A percentile compares a stretch with the other conserved stretches of the same genome.
phyloP scores from a whole-genome alignment of 75 land plant species.

The Sequoia sempervirens region DNA sequence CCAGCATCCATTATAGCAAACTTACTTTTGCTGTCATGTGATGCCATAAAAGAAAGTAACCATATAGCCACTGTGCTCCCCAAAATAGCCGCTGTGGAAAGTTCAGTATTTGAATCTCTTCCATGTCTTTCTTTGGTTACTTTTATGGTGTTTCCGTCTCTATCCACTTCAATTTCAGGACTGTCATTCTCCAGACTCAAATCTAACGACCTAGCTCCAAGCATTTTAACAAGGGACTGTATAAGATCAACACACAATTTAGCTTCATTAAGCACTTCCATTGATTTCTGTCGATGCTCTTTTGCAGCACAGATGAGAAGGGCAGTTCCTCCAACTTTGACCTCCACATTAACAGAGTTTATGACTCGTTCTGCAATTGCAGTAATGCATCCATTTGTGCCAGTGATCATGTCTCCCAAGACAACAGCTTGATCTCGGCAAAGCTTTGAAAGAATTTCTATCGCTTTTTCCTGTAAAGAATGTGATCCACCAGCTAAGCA shows the following conservation, averaged over 20 bases:
- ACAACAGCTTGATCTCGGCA: slow-evolving; percentile 72
- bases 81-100: slow-evolving; percentile 40
- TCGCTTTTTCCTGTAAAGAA: slow-evolving; percentile 80
- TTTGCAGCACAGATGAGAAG: slow-evolving; percentile 84
- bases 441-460: slow-evolving; percentile 81
- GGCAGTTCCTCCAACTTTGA: slow-evolving; percentile 82
- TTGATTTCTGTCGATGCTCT: slow-evolving; percentile 58
- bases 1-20: slow-evolving; percentile 77
- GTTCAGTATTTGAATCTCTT: slow-evolving; percentile 31
- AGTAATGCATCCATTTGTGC: slow-evolving; percentile 59
- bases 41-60: slow-evolving; percentile 76
- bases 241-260: slow-evolving; percentile 42
- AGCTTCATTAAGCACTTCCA: slow-evolving; percentile 66
- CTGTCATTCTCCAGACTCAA: slow-evolving; percentile 6
- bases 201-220: slow-evolving; percentile 23
- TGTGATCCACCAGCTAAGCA: slow-evolving; percentile 63
- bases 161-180: slow-evolving; percentile 10
- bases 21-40: slow-evolving; percentile 59
- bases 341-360: slow-evolving; percentile 44
- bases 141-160: slow-evolving; percentile 35
- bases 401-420: slow-evolving; percentile 51
- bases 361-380: slow-evolving; percentile 79
- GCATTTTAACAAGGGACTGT: slow-evolving; percentile 74
- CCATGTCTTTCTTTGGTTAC: slow-evolving; percentile 22
- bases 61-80: slow-evolving; percentile 67